These are phyloP conservation scores for Gracilaria gracilis DNA, from an alignment of 23 red algal species.

Conservation along the genomic window DNA sequence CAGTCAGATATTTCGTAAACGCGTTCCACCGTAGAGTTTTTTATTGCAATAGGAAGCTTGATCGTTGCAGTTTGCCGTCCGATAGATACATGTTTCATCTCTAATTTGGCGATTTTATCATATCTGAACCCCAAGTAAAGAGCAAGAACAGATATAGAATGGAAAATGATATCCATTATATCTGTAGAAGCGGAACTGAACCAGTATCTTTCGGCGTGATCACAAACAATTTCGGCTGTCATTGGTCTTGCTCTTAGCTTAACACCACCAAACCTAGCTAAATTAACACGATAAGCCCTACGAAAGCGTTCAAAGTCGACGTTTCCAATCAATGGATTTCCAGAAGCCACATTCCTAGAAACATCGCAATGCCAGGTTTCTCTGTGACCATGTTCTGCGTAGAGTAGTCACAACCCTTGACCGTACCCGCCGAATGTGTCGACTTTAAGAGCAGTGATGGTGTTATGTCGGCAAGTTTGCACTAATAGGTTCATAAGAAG, in stretches of 20 bases:
- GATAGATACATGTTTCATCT: conserved; percentile 10
- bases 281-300: neutral
- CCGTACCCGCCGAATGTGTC: no score
- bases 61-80: neutral
- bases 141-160: neutral
- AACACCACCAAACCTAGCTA: neutral
- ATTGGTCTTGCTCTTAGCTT: conserved; percentile 1
- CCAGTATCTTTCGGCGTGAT: conserved; percentile 18
- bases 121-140: neutral
- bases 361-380: no score
- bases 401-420: no score
- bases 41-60: neutral
- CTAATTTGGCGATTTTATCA: conserved; percentile 2
- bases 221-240: conserved; percentile 1
- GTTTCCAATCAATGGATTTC: no score
- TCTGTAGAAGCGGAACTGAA: neutral
- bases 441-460: no score
- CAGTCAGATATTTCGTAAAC: conserved; percentile 23
- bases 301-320: neutral
- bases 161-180: neutral
- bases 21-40: neutral
- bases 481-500: no score
- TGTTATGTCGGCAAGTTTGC: no score
- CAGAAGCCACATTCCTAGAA: no score
- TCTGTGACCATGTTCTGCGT: no score